phyloP scores from a whole-genome alignment of 2,329 filamentous ascomycete species.

The Paecilomyces variotii region DNA sequence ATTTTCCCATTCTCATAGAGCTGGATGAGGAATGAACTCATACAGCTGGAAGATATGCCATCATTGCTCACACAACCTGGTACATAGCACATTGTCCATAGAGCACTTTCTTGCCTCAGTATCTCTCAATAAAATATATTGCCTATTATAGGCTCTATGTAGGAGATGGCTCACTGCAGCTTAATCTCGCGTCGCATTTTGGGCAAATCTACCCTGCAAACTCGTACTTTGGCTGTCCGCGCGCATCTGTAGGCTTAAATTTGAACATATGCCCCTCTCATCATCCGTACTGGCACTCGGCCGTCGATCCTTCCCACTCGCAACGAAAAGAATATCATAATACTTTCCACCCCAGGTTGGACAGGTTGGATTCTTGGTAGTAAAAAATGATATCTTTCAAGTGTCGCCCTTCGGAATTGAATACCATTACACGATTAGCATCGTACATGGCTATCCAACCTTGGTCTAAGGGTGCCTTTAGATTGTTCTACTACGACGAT shows the following conservation, averaged over 20 bases:
- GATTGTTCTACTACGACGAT: too few relatives aligned
- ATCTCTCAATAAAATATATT: too few relatives aligned
- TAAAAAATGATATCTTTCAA: slow-evolving; percentile 26
- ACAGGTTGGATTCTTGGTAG: slow-evolving; percentile 27
- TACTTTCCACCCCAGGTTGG: slow-evolving; percentile 31
- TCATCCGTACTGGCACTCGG: slow-evolving; percentile 15
- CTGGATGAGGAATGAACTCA: too few relatives aligned
- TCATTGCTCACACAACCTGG: too few relatives aligned
- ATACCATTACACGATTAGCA: slow-evolving; percentile 27
- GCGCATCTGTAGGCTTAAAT: slow-evolving; percentile 17
- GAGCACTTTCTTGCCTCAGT: too few relatives aligned
- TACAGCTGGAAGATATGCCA: too few relatives aligned
- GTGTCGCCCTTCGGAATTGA: slow-evolving; percentile 21
- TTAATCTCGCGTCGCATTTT: not conserved
- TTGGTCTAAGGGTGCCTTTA: too few relatives aligned
- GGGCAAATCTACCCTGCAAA: slow-evolving; percentile 17
- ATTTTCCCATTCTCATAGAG: too few relatives aligned
- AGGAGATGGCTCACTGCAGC: too few relatives aligned
- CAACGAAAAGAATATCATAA: slow-evolving; percentile 25
- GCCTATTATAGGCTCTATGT: too few relatives aligned
- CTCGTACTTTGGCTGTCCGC: slow-evolving; percentile 25
- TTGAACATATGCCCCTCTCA: slow-evolving; percentile 32
- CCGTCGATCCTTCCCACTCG: slow-evolving; percentile 19
- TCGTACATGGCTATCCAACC: slow-evolving; percentile 28
- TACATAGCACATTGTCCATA: too few relatives aligned